Percentiles rank a stretch among this genome's conserved stretches.
Conservation (phyloP, 2,329 filamentous ascomycete species). For the Xylariaceae sp. region DNA sequence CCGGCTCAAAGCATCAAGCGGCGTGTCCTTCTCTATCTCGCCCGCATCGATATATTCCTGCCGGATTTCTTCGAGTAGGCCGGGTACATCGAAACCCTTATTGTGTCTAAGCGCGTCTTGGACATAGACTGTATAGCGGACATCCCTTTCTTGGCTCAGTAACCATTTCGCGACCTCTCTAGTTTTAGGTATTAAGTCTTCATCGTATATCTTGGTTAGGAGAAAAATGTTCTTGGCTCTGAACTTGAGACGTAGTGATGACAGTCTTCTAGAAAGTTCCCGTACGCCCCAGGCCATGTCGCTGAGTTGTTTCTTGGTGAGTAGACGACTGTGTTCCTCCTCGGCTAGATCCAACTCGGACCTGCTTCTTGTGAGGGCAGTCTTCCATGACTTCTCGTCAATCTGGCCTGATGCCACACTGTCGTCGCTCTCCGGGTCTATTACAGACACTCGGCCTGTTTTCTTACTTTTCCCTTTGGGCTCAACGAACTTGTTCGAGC, state of each 20-base stretch:
- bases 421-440: conserved; percentile 42
- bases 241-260: conserved; percentile 78
- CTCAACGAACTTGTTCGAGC: conserved; percentile 32
- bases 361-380: conserved; percentile 43
- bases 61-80: conserved; percentile 62
- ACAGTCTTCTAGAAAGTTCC: conserved; percentile 81
- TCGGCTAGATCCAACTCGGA: conserved; percentile 40
- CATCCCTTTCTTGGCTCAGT: conserved; percentile 64
- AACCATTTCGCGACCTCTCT: conserved; percentile 79
- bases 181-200: conserved; percentile 73
- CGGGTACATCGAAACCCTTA: conserved; percentile 69
- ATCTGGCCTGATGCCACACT: conserved; percentile 48
- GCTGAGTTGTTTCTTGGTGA: conserved; percentile 91
- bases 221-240: conserved; percentile 82
- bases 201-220: conserved; percentile 88
- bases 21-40: conserved; percentile 33
- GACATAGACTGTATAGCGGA: conserved; percentile 76
- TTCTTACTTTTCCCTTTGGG: conserved; percentile 32
- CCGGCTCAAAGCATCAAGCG: conserved; percentile 37
- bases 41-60: conserved; percentile 40
- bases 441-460: conserved; percentile 18
- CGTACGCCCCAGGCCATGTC: conserved; percentile 97
- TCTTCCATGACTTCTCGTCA: conserved; percentile 57
- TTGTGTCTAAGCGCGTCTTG: conserved; percentile 72
- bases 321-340: conserved; percentile 60